Evolutionary conservation across 257 asterid species (phyloP), one percentile per base, ranked within the genome.

Genomic region (Penstemon barbatus): DNA sequence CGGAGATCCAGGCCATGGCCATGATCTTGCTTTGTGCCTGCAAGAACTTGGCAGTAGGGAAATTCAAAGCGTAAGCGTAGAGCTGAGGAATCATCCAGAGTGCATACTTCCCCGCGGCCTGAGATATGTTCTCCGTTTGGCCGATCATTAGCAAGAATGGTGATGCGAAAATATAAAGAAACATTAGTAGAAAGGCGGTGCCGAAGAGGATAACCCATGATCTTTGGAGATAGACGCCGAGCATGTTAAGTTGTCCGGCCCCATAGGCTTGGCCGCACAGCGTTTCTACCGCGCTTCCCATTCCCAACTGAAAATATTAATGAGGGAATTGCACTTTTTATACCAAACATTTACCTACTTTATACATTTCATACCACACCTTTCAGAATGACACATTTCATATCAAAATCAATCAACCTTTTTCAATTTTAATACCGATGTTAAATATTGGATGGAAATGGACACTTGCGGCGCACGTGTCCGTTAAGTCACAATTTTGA

Each of bases 31-130:
- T 87, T 51, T 86, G 90, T 1, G 92, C 81, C 71, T 86, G 92
- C 69, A 86, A 54, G 67, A 84, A 86, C 68, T 82, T 86, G n/a
- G 81, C 86, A 10, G 76, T 82, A 0, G 92, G 87, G 56, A 86
- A 86, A 61, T 82, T 81, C 38, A 84, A 4, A 0, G 90, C 88
- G 59, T 84, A 87, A 0, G 90, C 94, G 12, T 72, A 84, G 13
- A 87, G 77, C 57, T 85, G 91, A 0, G 95, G 95, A 49, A 87
- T 85, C 91, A 87, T 87, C 89, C 87, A 87, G 6, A 81, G 5
- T 0, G 90, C 71, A 11, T 80, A 79, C 0, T 7, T 75, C 7
- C 87, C 92, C 3, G 88, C 79, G 57, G 42, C 69, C 0, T 72
- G 80, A 0, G 93, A 86, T 45, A 84, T 77, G 0, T 77, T 73